A percentile compares a stretch with the other conserved stretches of the same genome.
phyloP scores from a whole-genome alignment of 768 basidiomycete species.

The Kwoniella shandongensis region DNA sequence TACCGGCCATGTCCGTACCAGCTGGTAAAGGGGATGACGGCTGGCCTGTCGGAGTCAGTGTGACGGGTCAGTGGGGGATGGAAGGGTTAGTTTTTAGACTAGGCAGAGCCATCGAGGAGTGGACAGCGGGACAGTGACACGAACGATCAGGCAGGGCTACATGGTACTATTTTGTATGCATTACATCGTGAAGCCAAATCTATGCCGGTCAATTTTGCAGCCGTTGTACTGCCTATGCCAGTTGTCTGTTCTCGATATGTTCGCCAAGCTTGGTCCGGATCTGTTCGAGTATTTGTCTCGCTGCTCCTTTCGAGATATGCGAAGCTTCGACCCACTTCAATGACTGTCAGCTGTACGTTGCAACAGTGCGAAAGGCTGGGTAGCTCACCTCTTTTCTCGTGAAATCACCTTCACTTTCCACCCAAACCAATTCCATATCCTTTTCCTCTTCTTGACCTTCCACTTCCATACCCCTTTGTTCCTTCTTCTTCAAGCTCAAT shows the following conservation, averaged over 20 bases:
- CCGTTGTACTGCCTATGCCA: not conserved
- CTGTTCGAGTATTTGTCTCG: slow-evolving; percentile 18
- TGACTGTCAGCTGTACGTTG: not conserved
- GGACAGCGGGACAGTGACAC: slow-evolving; percentile 3
- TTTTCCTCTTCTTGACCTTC: slow-evolving; percentile 2
- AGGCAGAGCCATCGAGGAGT: slow-evolving; percentile 29
- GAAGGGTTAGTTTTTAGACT: slow-evolving; percentile 44
- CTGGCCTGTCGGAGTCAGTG: slow-evolving; percentile 80
- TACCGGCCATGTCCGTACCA: slow-evolving; percentile 79
- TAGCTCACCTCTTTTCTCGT: slow-evolving; percentile 27
- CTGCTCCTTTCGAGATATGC: slow-evolving; percentile 23
- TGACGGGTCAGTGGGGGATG: slow-evolving; percentile 83
- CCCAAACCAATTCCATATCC: slow-evolving; percentile 37
- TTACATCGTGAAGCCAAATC: not conserved
- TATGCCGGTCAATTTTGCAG: no score
- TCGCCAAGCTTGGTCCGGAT: slow-evolving; percentile 18
- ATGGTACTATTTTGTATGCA: slow-evolving; percentile 1
- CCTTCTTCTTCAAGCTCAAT: slow-evolving; percentile 12
- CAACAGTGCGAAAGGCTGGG: no score
- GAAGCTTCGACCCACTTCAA: slow-evolving; percentile 28
- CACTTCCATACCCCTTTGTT: slow-evolving; percentile 23
- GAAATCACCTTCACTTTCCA: slow-evolving; percentile 48
- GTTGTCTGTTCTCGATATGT: slow-evolving; percentile 17
- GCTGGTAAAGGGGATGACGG: slow-evolving; percentile 58
- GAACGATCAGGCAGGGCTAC: not conserved